Evolutionary conservation across 768 basidiomycete species (phyloP).

Genomic region (Terana coerulea): DNA sequence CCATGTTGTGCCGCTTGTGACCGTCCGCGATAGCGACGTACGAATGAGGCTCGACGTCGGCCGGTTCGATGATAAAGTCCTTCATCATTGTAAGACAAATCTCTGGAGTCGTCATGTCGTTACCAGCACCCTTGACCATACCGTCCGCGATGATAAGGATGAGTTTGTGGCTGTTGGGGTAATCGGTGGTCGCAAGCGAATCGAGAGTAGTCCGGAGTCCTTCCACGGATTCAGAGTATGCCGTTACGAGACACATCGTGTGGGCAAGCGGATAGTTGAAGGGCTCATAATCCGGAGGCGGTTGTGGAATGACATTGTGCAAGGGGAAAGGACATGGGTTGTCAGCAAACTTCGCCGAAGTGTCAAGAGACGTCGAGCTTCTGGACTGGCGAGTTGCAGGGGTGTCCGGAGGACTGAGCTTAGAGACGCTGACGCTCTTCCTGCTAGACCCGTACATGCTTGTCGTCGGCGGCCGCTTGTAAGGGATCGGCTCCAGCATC

Average conservation of each 20-base stretch:
- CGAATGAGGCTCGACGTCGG: slow-evolving; percentile 89
- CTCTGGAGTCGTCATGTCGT: slow-evolving; percentile 85
- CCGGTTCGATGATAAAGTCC: slow-evolving; percentile 74
- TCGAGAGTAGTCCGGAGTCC: slow-evolving; percentile 97
- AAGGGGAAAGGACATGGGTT: slow-evolving; percentile 92
- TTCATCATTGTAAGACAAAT: slow-evolving; percentile 97
- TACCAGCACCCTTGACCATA: slow-evolving; percentile 96
- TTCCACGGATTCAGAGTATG: slow-evolving; percentile 96
- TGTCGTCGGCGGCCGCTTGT: slow-evolving; percentile 46
- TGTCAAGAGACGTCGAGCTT: slow-evolving; percentile 76
- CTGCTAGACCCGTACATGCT: slow-evolving; percentile 28
- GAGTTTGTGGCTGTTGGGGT: slow-evolving; percentile 95
- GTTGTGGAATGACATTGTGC: slow-evolving; percentile 86
- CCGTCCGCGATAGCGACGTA: slow-evolving; percentile 99
- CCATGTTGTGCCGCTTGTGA: slow-evolving; percentile 99
- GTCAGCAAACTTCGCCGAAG: slow-evolving; percentile 49
- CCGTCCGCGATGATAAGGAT: slow-evolving; percentile 96
- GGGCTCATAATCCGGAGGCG: slow-evolving; percentile 86
- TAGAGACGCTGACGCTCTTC: slow-evolving; percentile 35
- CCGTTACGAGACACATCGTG: slow-evolving; percentile 94
- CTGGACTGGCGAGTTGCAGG: slow-evolving; percentile 71
- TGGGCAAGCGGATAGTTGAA: slow-evolving; percentile 95
- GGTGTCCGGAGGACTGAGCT: slow-evolving; percentile 70
- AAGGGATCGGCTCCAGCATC: slow-evolving; percentile 55
- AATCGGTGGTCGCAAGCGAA: slow-evolving; percentile 96